Conservation (phyloP, 352 stramenopile species). For the Phytophthora uliginosa region DNA sequence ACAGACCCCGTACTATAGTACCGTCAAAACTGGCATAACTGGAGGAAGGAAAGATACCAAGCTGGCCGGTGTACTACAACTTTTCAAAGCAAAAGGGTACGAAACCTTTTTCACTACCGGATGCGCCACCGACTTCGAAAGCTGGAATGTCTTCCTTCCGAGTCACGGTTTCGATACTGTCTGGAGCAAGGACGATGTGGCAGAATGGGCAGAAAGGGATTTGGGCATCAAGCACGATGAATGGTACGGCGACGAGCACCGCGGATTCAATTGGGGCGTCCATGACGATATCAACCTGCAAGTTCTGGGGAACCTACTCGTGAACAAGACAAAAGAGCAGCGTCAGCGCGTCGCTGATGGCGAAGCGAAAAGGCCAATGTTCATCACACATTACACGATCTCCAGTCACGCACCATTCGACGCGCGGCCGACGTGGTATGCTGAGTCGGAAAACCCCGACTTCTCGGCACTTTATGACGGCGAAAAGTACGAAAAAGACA, state of each 20-base stretch:
- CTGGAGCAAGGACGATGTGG: background rate
- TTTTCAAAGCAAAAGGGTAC: slow-evolving; percentile 63
- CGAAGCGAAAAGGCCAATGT: slow-evolving; percentile 1
- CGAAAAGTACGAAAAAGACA: slow-evolving; percentile 18
- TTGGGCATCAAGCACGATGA: background rate
- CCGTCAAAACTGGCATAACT: slow-evolving; percentile 44
- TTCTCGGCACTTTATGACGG: slow-evolving; percentile 39
- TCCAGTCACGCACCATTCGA: slow-evolving; percentile 50
- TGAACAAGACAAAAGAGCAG: slow-evolving; percentile 40
- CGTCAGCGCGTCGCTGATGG: background rate
- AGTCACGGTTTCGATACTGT: slow-evolving; percentile 20
- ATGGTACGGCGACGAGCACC: background rate
- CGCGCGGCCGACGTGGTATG: slow-evolving; percentile 45
- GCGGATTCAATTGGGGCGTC: slow-evolving; percentile 41
- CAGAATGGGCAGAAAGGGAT: background rate
- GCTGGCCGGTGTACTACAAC: slow-evolving; percentile 54
- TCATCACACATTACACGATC: slow-evolving; percentile 19
- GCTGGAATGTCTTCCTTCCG: slow-evolving; percentile 50
- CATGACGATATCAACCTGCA: slow-evolving; percentile 57
- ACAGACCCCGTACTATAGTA: slow-evolving; percentile 55
- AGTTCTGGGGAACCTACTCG: slow-evolving; percentile 47
- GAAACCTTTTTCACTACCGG: slow-evolving; percentile 50
- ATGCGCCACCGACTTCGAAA: slow-evolving; percentile 44
- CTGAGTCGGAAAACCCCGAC: slow-evolving; percentile 33
- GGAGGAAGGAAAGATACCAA: slow-evolving; percentile 33